Evolutionary conservation across 2,329 filamentous ascomycete species (phyloP).

Genomic region (Clonostachys rosea): DNA sequence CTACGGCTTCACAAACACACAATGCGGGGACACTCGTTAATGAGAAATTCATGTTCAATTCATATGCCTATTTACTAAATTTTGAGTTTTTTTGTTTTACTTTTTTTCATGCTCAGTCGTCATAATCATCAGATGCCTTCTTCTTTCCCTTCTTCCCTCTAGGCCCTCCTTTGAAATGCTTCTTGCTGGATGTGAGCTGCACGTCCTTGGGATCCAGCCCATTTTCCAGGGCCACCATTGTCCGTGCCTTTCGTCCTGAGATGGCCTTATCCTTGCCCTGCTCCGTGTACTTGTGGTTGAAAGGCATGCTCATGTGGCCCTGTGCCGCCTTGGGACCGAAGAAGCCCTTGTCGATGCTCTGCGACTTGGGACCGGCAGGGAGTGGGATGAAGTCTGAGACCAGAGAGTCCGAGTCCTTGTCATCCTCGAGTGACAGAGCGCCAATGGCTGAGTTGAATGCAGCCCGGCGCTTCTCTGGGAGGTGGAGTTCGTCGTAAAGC

Average conservation of each 20-base stretch:
- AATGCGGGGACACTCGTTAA: too few species aligned
- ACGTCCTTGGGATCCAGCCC: slow-evolving; percentile 80
- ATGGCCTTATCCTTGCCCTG: slow-evolving; percentile 58
- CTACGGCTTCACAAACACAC: too few species aligned
- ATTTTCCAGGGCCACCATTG: slow-evolving; percentile 78
- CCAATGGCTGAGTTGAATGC: slow-evolving; percentile 43
- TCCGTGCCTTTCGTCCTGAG: slow-evolving; percentile 76
- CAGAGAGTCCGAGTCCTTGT: slow-evolving; percentile 20
- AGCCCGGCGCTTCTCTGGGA: slow-evolving; percentile 75
- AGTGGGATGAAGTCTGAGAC: slow-evolving; percentile 42
- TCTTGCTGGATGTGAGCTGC: slow-evolving; percentile 66
- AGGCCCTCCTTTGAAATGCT: slow-evolving; percentile 84
- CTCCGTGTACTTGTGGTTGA: slow-evolving; percentile 84
- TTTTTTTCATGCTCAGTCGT: slow-evolving; percentile 10
- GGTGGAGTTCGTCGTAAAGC: slow-evolving; percentile 77
- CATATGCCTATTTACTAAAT: too few species aligned
- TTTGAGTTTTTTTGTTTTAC: not conserved
- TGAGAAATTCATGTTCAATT: too few species aligned
- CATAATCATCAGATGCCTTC: slow-evolving; percentile 31
- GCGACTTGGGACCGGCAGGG: slow-evolving; percentile 66
- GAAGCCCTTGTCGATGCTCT: slow-evolving; percentile 81
- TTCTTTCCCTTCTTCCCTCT: slow-evolving; percentile 53
- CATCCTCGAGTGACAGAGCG: slow-evolving; percentile 33
- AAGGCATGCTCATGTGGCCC: slow-evolving; percentile 72
- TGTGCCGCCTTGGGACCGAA: slow-evolving; percentile 64